Evolutionary conservation across 208 protist species (phyloP).

Genomic region (Trypanosoma scelopori): DNA sequence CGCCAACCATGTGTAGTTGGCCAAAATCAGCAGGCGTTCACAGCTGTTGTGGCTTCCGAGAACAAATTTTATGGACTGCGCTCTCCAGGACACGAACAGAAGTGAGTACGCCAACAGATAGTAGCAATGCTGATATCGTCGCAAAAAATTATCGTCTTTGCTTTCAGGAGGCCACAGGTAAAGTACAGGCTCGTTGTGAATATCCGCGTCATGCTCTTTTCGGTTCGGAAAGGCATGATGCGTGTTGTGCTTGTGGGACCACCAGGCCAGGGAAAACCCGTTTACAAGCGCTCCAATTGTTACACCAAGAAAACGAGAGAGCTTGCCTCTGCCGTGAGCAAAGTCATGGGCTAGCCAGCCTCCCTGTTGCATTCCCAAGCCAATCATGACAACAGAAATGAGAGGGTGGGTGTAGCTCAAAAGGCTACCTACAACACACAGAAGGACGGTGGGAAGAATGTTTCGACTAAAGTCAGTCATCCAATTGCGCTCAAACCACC

Average conservation of each 20-base stretch:
- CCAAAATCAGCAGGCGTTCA: slow-evolving; percentile 51
- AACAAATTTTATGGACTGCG: slow-evolving; percentile 68
- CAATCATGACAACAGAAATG: slow-evolving; percentile 58
- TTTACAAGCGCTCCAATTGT: slow-evolving; percentile 52
- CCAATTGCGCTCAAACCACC: slow-evolving; percentile 73
- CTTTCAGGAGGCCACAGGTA: slow-evolving; percentile 67
- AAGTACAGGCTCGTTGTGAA: slow-evolving; percentile 76
- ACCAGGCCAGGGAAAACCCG: slow-evolving; percentile 69
- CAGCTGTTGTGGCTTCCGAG: slow-evolving; percentile 57
- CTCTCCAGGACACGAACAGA: slow-evolving; percentile 76
- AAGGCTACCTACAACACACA: slow-evolving; percentile 56
- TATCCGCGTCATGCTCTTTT: slow-evolving; percentile 69
- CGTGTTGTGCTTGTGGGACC: slow-evolving; percentile 83
- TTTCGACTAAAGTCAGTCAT: slow-evolving; percentile 63
- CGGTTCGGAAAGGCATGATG: slow-evolving; percentile 84
- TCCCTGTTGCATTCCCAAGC: slow-evolving; percentile 76
- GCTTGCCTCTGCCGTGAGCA: slow-evolving; percentile 54
- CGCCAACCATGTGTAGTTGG: slow-evolving; percentile 75
- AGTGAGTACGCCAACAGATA: slow-evolving; percentile 72
- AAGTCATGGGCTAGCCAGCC: slow-evolving; percentile 82
- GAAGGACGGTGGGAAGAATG: slow-evolving; percentile 60
- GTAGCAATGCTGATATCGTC: slow-evolving; percentile 70
- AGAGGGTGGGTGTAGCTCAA: slow-evolving; percentile 58
- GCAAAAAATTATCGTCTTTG: slow-evolving; percentile 50
- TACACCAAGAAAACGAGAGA: slow-evolving; percentile 46